A percentile compares a stretch with the other conserved stretches of the same genome.
Evolutionary conservation across 2,329 filamentous ascomycete genomes (phyloP).

Genomic region (Fusarium protoensiforme): DNA sequence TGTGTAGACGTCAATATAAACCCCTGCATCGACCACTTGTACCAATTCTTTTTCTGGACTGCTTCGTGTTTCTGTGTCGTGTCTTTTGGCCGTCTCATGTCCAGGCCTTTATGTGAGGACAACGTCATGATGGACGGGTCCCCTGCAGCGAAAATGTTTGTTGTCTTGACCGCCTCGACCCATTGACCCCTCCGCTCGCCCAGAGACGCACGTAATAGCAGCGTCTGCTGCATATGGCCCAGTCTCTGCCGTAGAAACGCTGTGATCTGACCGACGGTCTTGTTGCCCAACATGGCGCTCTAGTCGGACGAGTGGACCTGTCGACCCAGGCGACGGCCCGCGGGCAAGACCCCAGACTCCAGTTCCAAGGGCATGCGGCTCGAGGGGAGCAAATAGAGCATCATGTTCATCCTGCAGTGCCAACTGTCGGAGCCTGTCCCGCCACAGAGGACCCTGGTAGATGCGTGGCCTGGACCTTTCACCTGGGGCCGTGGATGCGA

Average conservation of each 20-base stretch:
- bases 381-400: conserved; percentile 18
- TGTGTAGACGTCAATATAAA: background rate
- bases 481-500: background rate
- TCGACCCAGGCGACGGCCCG: conserved; percentile 35
- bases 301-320: conserved; percentile 24
- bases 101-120: background rate
- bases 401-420: conserved; percentile 33
- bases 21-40: background rate
- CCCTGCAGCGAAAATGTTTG: background rate
- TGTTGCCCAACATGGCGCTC: conserved; percentile 14
- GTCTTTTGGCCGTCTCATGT: background rate
- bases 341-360: background rate
- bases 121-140: background rate
- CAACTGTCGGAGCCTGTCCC: conserved; percentile 41
- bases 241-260: conserved; percentile 15
- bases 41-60: background rate
- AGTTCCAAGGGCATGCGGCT: background rate
- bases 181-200: background rate
- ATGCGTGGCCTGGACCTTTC: background rate
- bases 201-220: background rate
- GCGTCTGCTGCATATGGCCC: background rate
- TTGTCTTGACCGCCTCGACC: background rate
- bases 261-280: conserved; percentile 12
- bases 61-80: background rate
- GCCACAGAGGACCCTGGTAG: conserved; percentile 14